phyloP scores from a whole-genome alignment of 1,284 basidiomycete genomes.

The Cronartium ribicola region DNA sequence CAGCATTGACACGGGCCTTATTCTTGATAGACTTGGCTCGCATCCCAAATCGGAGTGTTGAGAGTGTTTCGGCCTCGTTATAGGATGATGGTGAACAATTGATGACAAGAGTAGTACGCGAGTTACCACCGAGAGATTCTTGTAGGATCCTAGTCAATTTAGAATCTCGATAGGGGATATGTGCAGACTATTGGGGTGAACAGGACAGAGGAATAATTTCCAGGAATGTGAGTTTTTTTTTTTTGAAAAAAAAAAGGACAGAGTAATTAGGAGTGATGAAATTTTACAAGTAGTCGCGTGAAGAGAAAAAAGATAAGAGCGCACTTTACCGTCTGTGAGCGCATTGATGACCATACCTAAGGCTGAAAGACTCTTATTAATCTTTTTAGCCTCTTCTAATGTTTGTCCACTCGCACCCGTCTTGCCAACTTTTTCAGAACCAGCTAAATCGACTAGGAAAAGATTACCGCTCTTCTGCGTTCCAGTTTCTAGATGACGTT shows the following conservation, averaged over 20 bases:
- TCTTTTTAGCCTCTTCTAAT: conserved; percentile 99
- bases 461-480: conserved; percentile 94
- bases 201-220: neutral
- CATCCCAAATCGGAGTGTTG: conserved; percentile 95
- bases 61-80: conserved; percentile 95
- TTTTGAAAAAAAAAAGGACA: neutral
- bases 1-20: conserved; percentile 95
- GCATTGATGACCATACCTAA: conserved; percentile 99
- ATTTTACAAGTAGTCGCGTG: neutral
- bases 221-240: neutral
- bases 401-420: conserved; percentile 98
- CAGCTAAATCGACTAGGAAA: conserved; percentile 96
- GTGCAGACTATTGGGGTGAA: conserved; percentile 66
- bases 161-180: conserved; percentile 98
- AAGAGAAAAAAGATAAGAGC: conserved; percentile 47
- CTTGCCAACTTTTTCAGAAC: conserved; percentile 99
- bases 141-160: conserved; percentile 98
- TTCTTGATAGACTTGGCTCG: conserved; percentile 98
- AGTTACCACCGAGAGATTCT: conserved; percentile 99
- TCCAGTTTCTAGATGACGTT: conserved; percentile 88
- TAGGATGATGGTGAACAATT: conserved; percentile 97
- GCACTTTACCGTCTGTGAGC: conserved; percentile 87
- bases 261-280: neutral
- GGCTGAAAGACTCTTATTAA: conserved; percentile 96
- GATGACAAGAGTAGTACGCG: conserved; percentile 96